Conservation (phyloP, 2,329 filamentous ascomycete genomes). For the Colletotrichum limetticola region DNA sequence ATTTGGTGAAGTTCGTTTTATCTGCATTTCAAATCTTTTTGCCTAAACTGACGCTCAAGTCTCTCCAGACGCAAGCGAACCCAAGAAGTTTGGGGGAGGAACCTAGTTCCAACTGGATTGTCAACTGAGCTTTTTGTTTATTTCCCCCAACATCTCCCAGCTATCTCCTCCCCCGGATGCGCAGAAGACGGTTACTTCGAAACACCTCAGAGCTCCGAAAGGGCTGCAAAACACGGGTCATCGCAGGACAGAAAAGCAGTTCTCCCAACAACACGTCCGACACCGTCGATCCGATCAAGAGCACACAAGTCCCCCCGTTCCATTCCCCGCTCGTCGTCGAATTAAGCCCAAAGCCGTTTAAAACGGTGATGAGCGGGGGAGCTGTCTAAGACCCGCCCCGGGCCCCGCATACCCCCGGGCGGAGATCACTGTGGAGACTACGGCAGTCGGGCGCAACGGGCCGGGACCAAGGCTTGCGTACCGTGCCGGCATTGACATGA, state of each 20-base stretch:
- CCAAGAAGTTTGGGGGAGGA: too few species aligned
- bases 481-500: not conserved
- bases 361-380: constrained; percentile 1
- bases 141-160: too few species aligned
- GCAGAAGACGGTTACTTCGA: too few species aligned
- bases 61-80: too few species aligned
- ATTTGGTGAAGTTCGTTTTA: too few species aligned
- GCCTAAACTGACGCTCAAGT: too few species aligned
- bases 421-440: not conserved
- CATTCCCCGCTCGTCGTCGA: not conserved
- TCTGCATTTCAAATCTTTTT: too few species aligned
- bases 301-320: not conserved
- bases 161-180: too few species aligned
- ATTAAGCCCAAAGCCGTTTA: constrained; percentile 14
- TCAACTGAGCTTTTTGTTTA: too few species aligned
- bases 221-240: too few species aligned
- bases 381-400: not conserved
- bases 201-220: too few species aligned
- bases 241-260: not conserved
- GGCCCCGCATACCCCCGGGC: constrained; percentile 1
- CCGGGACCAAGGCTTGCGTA: not conserved
- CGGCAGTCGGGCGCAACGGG: constrained; percentile 1
- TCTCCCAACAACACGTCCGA: not conserved
- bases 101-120: too few species aligned
- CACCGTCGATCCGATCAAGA: not conserved